Evolutionary conservation across 108 stramenopile genomes (phyloP).

Genomic region (Chaetoceros tenuissimus): DNA sequence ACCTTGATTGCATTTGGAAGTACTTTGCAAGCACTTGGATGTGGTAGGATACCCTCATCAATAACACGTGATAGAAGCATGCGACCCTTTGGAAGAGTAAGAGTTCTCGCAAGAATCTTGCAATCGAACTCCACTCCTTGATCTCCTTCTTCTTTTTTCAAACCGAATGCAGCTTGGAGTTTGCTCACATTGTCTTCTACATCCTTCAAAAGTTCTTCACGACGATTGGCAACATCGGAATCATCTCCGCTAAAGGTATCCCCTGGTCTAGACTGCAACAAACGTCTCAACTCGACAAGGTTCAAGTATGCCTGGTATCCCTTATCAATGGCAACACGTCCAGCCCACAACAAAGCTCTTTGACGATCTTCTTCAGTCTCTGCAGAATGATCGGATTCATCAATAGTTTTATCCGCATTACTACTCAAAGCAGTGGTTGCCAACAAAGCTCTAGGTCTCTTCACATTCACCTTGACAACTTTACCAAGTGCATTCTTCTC

Average conservation of each 20-base stretch:
- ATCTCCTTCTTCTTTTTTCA: constrained; percentile 12
- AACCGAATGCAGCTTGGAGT: constrained; percentile 62
- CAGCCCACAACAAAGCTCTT: constrained; percentile 63
- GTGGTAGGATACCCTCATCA: constrained; percentile 70
- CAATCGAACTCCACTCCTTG: constrained; percentile 22
- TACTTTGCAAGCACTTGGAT: constrained; percentile 49
- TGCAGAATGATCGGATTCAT: constrained; percentile 18
- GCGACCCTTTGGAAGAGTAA: constrained; percentile 69
- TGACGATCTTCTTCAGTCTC: constrained; percentile 25
- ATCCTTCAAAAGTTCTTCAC: constrained; percentile 41
- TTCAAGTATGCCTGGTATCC: constrained; percentile 66
- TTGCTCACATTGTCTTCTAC: constrained; percentile 56
- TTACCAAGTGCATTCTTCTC: constrained; percentile 60
- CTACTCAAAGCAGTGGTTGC: constrained; percentile 25
- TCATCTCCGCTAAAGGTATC: not conserved
- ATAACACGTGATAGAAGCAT: constrained; percentile 50
- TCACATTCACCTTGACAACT: constrained; percentile 55
- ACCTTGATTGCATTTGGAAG: constrained; percentile 39
- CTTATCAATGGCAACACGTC: constrained; percentile 73
- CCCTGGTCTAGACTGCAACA: constrained; percentile 22
- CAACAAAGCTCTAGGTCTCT: constrained; percentile 70
- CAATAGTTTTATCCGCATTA: constrained; percentile 5
- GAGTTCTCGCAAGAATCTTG: constrained; percentile 5
- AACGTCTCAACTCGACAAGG: constrained; percentile 55
- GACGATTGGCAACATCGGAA: constrained; percentile 26